phyloP scores from a whole-genome alignment of 2,329 filamentous ascomycete species.

The Colletotrichum sansevieriae region DNA sequence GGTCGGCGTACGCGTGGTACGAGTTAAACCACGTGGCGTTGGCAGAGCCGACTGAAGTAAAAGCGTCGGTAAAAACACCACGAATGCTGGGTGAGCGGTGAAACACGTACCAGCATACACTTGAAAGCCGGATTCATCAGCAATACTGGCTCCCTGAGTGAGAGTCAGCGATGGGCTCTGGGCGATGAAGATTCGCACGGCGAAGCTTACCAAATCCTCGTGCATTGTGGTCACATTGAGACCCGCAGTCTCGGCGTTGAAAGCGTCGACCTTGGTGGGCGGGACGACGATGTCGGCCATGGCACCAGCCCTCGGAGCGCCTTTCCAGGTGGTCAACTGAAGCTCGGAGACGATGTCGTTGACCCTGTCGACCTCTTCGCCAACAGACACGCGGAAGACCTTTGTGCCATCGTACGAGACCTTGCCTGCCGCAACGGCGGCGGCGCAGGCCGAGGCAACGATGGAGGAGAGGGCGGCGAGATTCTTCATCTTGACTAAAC shows the following conservation, averaged over 20 bases:
- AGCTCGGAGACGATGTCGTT: constrained; percentile 52
- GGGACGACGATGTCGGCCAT: constrained; percentile 58
- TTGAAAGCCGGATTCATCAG: constrained; percentile 51
- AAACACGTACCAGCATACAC: constrained; percentile 43
- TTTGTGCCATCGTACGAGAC: constrained; percentile 58
- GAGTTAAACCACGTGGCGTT: constrained; percentile 57
- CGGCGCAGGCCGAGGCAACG: constrained; percentile 33
- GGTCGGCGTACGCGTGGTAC: constrained; percentile 61
- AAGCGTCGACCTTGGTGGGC: constrained; percentile 50
- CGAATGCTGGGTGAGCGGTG: neutral
- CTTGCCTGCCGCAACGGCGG: constrained; percentile 26
- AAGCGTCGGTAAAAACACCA: neutral
- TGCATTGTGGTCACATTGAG: constrained; percentile 53
- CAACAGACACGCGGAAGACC: constrained; percentile 57
- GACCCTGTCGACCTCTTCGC: constrained; percentile 49
- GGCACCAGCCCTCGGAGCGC: constrained; percentile 50
- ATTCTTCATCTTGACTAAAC: constrained; percentile 33
- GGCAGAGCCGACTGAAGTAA: constrained; percentile 34
- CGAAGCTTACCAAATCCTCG: constrained; percentile 49
- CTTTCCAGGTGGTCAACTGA: constrained; percentile 54
- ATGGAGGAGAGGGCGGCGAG: constrained; percentile 32
- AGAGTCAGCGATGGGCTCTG: neutral
- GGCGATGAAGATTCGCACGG: neutral
- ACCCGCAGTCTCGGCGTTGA: constrained; percentile 49
- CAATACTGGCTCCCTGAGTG: constrained; percentile 50